phyloP scores from a whole-genome alignment of 179 eudicot genomes.

The Beta lomatogona region DNA sequence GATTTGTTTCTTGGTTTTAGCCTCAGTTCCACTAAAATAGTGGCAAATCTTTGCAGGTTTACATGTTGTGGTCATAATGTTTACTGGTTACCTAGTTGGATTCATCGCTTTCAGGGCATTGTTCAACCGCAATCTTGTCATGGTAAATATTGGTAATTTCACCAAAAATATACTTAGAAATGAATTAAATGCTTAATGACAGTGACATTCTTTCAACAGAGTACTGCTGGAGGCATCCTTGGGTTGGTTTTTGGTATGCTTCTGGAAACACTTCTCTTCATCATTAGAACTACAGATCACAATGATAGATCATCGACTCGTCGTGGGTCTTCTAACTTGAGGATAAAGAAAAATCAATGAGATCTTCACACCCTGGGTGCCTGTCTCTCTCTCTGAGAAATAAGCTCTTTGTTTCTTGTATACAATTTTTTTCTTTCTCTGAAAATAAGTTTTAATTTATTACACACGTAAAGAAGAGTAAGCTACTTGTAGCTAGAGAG shows the following conservation, averaged over 20 bases:
- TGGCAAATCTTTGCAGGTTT: conserved; percentile 53
- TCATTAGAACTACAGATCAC: conserved; percentile 58
- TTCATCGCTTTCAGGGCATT: conserved; percentile 86
- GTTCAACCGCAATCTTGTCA: conserved; percentile 68
- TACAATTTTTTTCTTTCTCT: not conserved
- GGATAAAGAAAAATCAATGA: conserved; percentile 69
- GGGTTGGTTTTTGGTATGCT: conserved; percentile 84
- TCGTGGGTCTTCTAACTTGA: conserved; percentile 45
- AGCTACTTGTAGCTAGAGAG: not conserved
- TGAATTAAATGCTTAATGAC: conserved; percentile 13
- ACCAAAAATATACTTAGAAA: not conserved
- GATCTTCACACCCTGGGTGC: not conserved
- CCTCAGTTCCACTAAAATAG: conserved; percentile 10
- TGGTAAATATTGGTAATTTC: conserved; percentile 48
- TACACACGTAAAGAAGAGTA: not conserved
- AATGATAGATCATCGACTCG: conserved; percentile 33
- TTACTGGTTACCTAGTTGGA: conserved; percentile 85
- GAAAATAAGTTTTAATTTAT: not conserved
- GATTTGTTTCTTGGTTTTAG: not conserved
- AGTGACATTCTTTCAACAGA: conserved; percentile 41
- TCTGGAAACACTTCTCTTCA: conserved; percentile 83
- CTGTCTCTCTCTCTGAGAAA: not conserved
- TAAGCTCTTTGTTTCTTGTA: not conserved
- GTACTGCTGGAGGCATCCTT: conserved; percentile 88
- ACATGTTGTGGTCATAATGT: conserved; percentile 85